phyloP scores from a whole-genome alignment of 2,329 filamentous ascomycete genomes.

The Ceratocystis destructans region DNA sequence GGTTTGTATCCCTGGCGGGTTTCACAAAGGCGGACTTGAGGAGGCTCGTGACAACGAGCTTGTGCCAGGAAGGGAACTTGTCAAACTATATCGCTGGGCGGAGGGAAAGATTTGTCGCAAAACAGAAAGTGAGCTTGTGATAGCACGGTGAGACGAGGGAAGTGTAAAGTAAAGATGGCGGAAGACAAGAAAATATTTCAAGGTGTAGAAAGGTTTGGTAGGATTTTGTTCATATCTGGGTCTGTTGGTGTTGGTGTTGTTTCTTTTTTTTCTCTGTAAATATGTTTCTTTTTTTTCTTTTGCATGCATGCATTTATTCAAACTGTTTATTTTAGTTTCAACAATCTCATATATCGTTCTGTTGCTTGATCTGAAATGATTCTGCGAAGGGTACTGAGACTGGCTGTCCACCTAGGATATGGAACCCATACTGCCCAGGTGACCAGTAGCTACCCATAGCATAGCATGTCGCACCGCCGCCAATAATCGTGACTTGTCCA shows the following conservation, averaged over 20 bases:
- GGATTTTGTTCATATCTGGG: no score
- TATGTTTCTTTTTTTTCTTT: background rate
- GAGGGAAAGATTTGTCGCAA: background rate
- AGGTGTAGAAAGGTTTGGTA: no score
- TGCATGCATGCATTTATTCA: background rate
- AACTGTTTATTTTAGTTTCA: background rate
- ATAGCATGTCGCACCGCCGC: constrained; percentile 79
- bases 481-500: constrained; percentile 46
- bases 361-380: constrained; percentile 1
- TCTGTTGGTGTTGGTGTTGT: background rate
- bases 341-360: background rate
- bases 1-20: constrained; percentile 31
- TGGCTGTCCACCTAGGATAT: no score
- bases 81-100: constrained; percentile 6
- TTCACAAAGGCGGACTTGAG: constrained; percentile 31
- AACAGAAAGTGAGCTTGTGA: background rate
- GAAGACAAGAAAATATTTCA: background rate
- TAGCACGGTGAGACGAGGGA: background rate
- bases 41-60: constrained; percentile 27
- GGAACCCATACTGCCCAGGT: constrained; percentile 36
- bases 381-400: background rate
- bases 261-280: background rate
- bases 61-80: constrained; percentile 10
- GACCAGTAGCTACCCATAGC: constrained; percentile 85
- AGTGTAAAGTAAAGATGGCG: background rate